These are phyloP conservation scores for Chaetoscypha palmicola DNA, from an alignment of 2,329 filamentous ascomycete species.

Conservation along the genomic window DNA sequence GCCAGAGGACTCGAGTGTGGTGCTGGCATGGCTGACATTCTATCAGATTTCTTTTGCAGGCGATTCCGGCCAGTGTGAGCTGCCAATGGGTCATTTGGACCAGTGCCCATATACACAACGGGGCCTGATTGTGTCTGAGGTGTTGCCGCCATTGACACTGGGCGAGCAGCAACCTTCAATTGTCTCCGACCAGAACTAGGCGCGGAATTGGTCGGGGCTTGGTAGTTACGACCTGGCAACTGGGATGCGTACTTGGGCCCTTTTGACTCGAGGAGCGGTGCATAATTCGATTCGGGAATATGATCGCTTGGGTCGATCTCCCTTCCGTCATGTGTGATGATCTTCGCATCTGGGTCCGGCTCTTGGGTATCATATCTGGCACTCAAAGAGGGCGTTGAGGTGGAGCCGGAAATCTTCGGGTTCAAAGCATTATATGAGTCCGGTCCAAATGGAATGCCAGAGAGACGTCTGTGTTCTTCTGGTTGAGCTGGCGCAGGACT, in stretches of 20 bases:
- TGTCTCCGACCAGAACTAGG: slow-evolving; percentile 44
- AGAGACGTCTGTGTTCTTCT: slow-evolving; percentile 44
- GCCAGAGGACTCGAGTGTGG: slow-evolving; percentile 26
- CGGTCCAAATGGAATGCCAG: slow-evolving; percentile 63
- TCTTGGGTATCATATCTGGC: slow-evolving; percentile 26
- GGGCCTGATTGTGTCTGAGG: slow-evolving; percentile 10
- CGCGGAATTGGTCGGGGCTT: slow-evolving; percentile 46
- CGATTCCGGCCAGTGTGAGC: slow-evolving; percentile 45
- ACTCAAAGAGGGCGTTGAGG: slow-evolving; percentile 23
- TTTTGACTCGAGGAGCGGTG: slow-evolving; percentile 39
- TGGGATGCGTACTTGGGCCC: slow-evolving; percentile 36
- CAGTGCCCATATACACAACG: slow-evolving; percentile 25
- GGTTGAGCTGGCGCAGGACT: slow-evolving; percentile 56
- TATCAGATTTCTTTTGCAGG: slow-evolving; percentile 53
- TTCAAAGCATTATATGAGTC: slow-evolving; percentile 72
- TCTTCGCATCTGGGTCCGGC: slow-evolving; percentile 56
- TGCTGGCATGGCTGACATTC: slow-evolving; percentile 25
- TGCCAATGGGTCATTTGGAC: slow-evolving; percentile 32
- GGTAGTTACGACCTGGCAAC: slow-evolving; percentile 29
- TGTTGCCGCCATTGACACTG: slow-evolving; percentile 38
- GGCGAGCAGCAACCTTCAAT: slow-evolving; percentile 43
- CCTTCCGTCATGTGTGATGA: slow-evolving; percentile 67
- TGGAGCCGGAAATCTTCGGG: slow-evolving; percentile 39
- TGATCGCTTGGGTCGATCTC: slow-evolving; percentile 78
- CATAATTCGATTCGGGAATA: slow-evolving; percentile 50